Evolutionary conservation across 192 early-diverging fungal species (phyloP).

Genomic region (Phlyctochytrium bullatum): DNA sequence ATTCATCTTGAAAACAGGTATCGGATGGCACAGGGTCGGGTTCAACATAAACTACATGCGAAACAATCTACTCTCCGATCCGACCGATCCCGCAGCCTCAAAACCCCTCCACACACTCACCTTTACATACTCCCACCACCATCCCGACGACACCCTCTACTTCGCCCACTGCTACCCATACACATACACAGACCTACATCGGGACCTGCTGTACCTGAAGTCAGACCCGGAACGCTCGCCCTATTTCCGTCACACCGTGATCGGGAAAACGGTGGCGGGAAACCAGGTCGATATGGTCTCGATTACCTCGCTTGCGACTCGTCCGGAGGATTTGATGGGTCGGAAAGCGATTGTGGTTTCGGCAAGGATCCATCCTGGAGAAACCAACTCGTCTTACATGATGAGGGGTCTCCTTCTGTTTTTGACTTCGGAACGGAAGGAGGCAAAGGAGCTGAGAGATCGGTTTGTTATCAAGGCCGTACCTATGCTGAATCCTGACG

Average conservation of each 20-base stretch:
- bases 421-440: slow-evolving; percentile 15
- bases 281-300: slow-evolving; percentile 41
- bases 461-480: slow-evolving; percentile 44
- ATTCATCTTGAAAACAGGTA: slow-evolving; percentile 6
- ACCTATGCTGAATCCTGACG: slow-evolving; percentile 49
- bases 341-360: slow-evolving; percentile 32
- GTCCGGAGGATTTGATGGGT: slow-evolving; percentile 21
- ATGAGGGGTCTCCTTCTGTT: slow-evolving; percentile 41
- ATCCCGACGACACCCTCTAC: slow-evolving; percentile 34
- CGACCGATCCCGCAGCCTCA: not conserved
- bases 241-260: slow-evolving; percentile 32
- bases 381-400: slow-evolving; percentile 41
- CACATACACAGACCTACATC: slow-evolving; percentile 41
- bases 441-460: slow-evolving; percentile 27
- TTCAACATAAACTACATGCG: slow-evolving; percentile 31
- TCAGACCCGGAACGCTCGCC: slow-evolving; percentile 8
- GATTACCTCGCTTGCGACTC: slow-evolving; percentile 21
- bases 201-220: slow-evolving; percentile 26
- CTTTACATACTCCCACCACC: slow-evolving; percentile 20
- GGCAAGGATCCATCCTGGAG: slow-evolving; percentile 45
- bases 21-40: slow-evolving; percentile 42
- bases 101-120: slow-evolving; percentile 24
- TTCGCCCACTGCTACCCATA: slow-evolving; percentile 49
- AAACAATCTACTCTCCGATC: slow-evolving; percentile 13
- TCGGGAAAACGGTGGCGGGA: slow-evolving; percentile 32